These are phyloP conservation scores for Diaporthe capsici DNA, from an alignment of 2,329 filamentous ascomycete genomes.

Conservation along the genomic window DNA sequence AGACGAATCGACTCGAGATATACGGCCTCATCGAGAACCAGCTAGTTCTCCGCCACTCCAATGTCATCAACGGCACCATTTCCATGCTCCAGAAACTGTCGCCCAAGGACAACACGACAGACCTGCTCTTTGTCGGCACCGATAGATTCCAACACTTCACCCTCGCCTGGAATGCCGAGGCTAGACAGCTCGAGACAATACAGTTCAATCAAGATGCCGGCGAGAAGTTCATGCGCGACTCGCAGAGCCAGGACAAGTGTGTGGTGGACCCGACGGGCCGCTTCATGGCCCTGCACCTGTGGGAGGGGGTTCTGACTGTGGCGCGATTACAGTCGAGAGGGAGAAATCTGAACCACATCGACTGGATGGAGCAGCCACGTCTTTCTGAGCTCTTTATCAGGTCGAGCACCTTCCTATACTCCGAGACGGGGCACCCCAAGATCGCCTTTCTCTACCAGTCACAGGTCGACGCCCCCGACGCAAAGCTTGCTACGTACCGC, in stretches of 20 bases:
- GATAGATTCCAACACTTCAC: conserved; percentile 94
- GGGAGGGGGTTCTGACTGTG: conserved; percentile 72
- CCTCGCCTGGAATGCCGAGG: conserved; percentile 80
- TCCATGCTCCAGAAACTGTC: conserved; percentile 86
- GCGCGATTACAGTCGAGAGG: conserved; percentile 65
- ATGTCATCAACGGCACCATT: conserved; percentile 86
- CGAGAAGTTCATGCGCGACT: conserved; percentile 78
- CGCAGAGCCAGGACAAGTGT: conserved; percentile 86
- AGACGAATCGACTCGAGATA: conserved; percentile 88
- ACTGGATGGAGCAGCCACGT: conserved; percentile 68
- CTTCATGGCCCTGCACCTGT: conserved; percentile 70
- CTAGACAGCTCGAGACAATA: conserved; percentile 64
- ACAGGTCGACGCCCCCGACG: conserved; percentile 65
- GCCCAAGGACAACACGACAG: conserved; percentile 79
- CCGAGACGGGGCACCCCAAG: conserved; percentile 70
- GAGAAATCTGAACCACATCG: conserved; percentile 59
- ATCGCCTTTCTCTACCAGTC: conserved; percentile 72
- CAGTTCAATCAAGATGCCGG: conserved; percentile 66
- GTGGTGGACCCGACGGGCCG: conserved; percentile 84
- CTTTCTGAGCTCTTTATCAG: conserved; percentile 73
- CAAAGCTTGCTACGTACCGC: conserved; percentile 71
- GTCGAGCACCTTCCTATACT: conserved; percentile 69
- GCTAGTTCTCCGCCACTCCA: conserved; percentile 75
- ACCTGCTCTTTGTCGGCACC: conserved; percentile 93
- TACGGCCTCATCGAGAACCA: conserved; percentile 76